Evolutionary conservation across 129 eudicot species (phyloP).

Genomic region (Helichrysum umbraculigerum): DNA sequence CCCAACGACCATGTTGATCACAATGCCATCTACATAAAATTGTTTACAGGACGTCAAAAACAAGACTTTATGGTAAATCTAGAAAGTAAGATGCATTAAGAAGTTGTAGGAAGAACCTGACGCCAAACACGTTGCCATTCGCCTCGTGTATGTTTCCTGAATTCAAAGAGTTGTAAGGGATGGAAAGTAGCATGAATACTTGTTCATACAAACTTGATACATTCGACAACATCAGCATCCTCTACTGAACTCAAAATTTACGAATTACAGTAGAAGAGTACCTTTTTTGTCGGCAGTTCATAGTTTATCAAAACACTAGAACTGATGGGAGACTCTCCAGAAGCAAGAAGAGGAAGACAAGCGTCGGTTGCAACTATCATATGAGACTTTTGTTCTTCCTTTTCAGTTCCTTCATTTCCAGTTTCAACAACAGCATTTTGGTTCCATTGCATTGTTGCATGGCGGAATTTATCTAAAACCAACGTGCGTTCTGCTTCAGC

Average conservation of each 20-base stretch:
- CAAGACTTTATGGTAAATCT: constrained; percentile 1
- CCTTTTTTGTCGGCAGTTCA: constrained; percentile 87
- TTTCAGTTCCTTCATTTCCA: constrained; percentile 45
- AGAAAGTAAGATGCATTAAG: neutral
- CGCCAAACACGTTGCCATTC: constrained; percentile 90
- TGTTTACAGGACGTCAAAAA: neutral
- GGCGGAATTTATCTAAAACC: constrained; percentile 62
- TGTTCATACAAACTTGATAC: neutral
- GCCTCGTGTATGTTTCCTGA: constrained; percentile 87
- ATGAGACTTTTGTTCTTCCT: constrained; percentile 61
- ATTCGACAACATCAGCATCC: neutral
- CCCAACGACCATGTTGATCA: constrained; percentile 96
- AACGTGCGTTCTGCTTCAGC: constrained; percentile 64
- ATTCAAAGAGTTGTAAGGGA: constrained; percentile 2
- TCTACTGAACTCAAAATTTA: neutral
- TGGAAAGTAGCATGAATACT: neutral
- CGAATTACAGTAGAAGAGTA: constrained; percentile 7
- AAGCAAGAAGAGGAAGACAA: constrained; percentile 78
- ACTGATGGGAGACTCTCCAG: constrained; percentile 70
- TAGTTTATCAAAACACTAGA: constrained; percentile 83
- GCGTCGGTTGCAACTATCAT: constrained; percentile 86
- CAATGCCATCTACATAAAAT: constrained; percentile 73
- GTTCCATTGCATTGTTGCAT: constrained; percentile 67
- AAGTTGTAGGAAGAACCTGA: constrained; percentile 55
- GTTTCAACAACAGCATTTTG: constrained; percentile 37